Evolutionary conservation across 805 yeast species (phyloP), one percentile per base, ranked within the genome.

Genomic region (Diddensiella santjacobensis): DNA sequence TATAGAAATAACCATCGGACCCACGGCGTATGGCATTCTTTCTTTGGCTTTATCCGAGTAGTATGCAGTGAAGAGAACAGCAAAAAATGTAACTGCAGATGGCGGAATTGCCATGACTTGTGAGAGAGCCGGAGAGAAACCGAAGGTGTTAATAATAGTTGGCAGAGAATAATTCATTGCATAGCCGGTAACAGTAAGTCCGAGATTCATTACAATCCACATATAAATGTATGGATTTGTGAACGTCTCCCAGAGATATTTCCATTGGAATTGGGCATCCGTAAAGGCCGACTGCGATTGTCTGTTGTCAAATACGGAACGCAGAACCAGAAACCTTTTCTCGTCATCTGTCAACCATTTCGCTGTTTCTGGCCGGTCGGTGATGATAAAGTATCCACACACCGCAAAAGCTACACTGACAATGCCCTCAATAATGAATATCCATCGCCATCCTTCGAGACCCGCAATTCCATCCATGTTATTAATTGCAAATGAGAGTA

Each of bases 141-240:
- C 36, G 68, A 29, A 15, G 44, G 26, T 2, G 17, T 53, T 45
- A 56, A 57, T 68, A 49, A 74, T 70, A 2, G 77, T 67, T 6
- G 79, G 78, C 26, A 74, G 56, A 49, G 74, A 73, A 17, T 71
- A 65, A 22, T 76, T 66, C 17, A 72, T 52, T 2, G 50, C 53
- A 31, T 52, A 45, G 15, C 47, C 30, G 40, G 83, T 82, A 56
- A 78, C 73, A 54, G 78, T 73, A 52, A 78, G 64, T 24, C 77
- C 75, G 59, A 77, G 77, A 61, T 78, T 78, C 62, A 77, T 77
- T 62, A 78, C 79, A n/a, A 70, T 69, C 41, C 77, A 59, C 3
- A 80, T 77, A 43, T 78, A 71, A 10, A 57, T 55, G 48, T 60
- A 59, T 44, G 37, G 38, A 47, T 60, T 63, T 11, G 30, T 36